Percentiles rank a stretch among this genome's conserved stretches.
phyloP scores from a whole-genome alignment of 345 rosid species.

The Raphanus sativus region DNA sequence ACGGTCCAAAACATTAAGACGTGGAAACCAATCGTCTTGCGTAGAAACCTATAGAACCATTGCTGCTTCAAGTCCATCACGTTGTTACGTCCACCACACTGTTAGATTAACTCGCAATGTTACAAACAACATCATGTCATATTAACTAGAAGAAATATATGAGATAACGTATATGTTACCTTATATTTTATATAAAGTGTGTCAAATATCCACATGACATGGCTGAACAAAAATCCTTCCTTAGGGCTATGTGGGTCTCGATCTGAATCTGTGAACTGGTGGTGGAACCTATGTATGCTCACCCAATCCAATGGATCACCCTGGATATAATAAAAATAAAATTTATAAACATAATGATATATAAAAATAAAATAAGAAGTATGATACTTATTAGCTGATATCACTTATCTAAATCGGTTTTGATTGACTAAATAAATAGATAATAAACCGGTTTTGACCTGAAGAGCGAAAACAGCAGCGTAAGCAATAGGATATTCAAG shows the following conservation, averaged over 20 bases:
- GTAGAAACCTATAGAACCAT: slow-evolving; percentile 65
- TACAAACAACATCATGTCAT: neutral
- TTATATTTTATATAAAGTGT: slow-evolving; percentile 43
- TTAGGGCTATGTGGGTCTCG: slow-evolving; percentile 88
- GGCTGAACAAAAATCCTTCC: slow-evolving; percentile 89
- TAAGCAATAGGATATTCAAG: slow-evolving; percentile 79
- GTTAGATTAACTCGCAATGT: neutral
- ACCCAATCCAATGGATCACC: slow-evolving; percentile 84
- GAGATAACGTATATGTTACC: slow-evolving; percentile 36
- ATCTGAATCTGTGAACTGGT: slow-evolving; percentile 74
- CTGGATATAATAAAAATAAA: neutral
- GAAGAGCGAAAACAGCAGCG: slow-evolving; percentile 67
- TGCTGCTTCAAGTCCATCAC: slow-evolving; percentile 82
- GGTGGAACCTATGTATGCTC: slow-evolving; percentile 87
- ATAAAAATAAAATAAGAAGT: too few relatives aligned
- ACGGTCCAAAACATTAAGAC: slow-evolving; percentile 52
- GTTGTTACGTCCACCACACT: slow-evolving; percentile 54
- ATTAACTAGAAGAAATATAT: neutral
- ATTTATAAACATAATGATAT: too few relatives aligned
- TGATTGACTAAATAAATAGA: neutral
- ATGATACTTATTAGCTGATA: too few relatives aligned
- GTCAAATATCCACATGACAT: slow-evolving; percentile 76
- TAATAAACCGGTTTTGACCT: slow-evolving; percentile 43
- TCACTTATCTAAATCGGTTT: neutral
- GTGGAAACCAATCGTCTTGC: slow-evolving; percentile 57